A percentile compares a stretch with the other conserved stretches of the same genome.
These are phyloP conservation scores for Wickerhamomyces bovis DNA, from an alignment of 805 yeast genomes.

Conservation along the genomic window DNA sequence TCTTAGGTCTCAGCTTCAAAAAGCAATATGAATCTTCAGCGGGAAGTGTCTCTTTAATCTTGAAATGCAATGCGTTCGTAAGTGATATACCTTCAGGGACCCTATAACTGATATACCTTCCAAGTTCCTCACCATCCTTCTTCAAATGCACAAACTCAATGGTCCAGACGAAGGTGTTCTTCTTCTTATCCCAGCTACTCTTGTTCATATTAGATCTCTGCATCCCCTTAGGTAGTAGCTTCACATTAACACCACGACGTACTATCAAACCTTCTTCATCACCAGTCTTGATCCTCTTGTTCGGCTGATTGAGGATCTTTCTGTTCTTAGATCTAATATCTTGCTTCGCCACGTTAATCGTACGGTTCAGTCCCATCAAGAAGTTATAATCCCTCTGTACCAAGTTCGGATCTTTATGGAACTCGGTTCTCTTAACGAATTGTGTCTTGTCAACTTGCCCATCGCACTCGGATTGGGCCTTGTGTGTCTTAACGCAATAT, in stretches of 20 bases:
- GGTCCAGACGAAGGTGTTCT: slow-evolving; percentile 68
- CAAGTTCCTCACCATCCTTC: slow-evolving; percentile 22
- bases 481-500: slow-evolving; percentile 67
- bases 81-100: slow-evolving; percentile 28
- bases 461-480: slow-evolving; percentile 52
- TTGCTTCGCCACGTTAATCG: slow-evolving; percentile 48
- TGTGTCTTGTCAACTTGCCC: slow-evolving; percentile 60
- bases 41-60: slow-evolving; percentile 10
- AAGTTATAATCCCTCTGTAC: slow-evolving; percentile 83
- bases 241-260: slow-evolving; percentile 62
- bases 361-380: slow-evolving; percentile 52
- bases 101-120: slow-evolving; percentile 32
- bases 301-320: slow-evolving; percentile 31
- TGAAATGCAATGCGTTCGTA: slow-evolving; percentile 26
- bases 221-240: slow-evolving; percentile 69
- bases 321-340: slow-evolving; percentile 43
- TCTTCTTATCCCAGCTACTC: slow-evolving; percentile 61
- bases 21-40: slow-evolving; percentile 19
- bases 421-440: slow-evolving; percentile 44
- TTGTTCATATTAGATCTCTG: slow-evolving; percentile 56
- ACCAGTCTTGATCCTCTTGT: slow-evolving; percentile 10
- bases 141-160: slow-evolving; percentile 59
- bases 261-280: slow-evolving; percentile 22
- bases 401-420: slow-evolving; percentile 31
- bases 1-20: slow-evolving; percentile 19